These are phyloP conservation scores for Saururus chinensis DNA, from an alignment of 164 flowering plant genomes.

Conservation along the genomic window DNA sequence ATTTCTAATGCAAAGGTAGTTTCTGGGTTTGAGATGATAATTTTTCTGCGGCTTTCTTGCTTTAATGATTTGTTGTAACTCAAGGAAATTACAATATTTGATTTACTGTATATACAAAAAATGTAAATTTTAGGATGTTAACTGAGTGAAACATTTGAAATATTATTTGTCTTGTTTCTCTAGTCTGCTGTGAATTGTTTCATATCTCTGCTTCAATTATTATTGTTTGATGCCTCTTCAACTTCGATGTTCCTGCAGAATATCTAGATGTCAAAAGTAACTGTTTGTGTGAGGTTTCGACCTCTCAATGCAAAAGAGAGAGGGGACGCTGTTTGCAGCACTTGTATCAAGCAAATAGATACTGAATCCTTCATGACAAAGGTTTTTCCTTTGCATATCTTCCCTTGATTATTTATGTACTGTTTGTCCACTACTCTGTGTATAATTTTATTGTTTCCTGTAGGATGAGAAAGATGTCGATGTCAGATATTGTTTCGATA, in stretches of 20 bases:
- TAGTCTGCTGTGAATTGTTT: too few species aligned
- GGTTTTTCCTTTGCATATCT: slow-evolving; percentile 18
- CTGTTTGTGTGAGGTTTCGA: slow-evolving; percentile 64
- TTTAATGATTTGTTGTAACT: too few species aligned
- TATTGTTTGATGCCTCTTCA: too few species aligned
- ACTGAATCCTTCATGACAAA: slow-evolving; percentile 49
- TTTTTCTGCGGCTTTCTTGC: too few species aligned
- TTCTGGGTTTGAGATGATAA: too few species aligned
- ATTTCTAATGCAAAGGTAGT: too few species aligned
- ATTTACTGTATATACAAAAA: too few species aligned
- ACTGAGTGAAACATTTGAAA: too few species aligned
- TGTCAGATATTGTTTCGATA: slow-evolving; percentile 45
- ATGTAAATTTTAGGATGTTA: too few species aligned
- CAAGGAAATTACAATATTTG: too few species aligned
- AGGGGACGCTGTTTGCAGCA: slow-evolving; percentile 32
- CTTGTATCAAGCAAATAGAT: slow-evolving; percentile 37
- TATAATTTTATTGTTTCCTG: slow-evolving; percentile 1
- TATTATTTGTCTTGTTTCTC: too few species aligned
- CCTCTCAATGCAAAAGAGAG: slow-evolving; percentile 60
- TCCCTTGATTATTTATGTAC: not conserved
- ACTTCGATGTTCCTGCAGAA: not conserved
- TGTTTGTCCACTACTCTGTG: not conserved
- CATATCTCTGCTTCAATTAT: too few species aligned
- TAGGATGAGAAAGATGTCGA: slow-evolving; percentile 79
- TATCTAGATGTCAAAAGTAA: slow-evolving; percentile 40